These are phyloP conservation scores for Cyclotella sp. DNA, from an alignment of 108 stramenopile species.

Conservation along the genomic window DNA sequence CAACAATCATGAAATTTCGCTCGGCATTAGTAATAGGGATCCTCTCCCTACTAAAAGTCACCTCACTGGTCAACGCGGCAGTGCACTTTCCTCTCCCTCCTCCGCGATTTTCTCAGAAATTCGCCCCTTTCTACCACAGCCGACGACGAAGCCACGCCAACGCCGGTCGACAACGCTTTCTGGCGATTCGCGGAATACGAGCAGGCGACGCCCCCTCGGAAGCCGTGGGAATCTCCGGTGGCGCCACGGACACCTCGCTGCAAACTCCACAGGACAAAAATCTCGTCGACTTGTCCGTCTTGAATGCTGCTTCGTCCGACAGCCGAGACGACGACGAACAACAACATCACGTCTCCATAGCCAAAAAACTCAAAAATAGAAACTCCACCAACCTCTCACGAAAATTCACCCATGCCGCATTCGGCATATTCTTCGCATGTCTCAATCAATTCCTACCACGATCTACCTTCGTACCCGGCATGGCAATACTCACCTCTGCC, in stretches of 20 bases:
- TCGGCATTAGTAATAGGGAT: no score
- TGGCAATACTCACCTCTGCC: constrained; percentile 52
- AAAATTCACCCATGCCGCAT: constrained; percentile 75
- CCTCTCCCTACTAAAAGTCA: background rate
- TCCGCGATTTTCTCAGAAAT: background rate
- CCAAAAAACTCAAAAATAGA: constrained; percentile 65
- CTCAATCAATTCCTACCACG: constrained; percentile 78
- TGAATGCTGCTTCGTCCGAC: background rate
- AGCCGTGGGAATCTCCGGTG: background rate
- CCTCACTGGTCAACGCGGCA: background rate
- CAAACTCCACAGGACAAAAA: no score
- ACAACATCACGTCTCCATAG: background rate
- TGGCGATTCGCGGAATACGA: background rate
- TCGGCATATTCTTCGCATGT: constrained; percentile 79
- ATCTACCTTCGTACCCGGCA: constrained; percentile 62
- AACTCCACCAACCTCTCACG: constrained; percentile 75
- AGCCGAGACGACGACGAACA: background rate
- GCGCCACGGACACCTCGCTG: background rate
- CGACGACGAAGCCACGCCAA: background rate
- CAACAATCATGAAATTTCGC: no score
- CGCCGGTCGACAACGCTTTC: background rate
- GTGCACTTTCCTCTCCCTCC: background rate
- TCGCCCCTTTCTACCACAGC: background rate
- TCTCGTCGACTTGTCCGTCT: background rate
- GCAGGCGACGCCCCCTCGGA: background rate